Conservation (phyloP, 192 early-diverging fungal genomes). For the Pecoramyces ruminantium region DNA sequence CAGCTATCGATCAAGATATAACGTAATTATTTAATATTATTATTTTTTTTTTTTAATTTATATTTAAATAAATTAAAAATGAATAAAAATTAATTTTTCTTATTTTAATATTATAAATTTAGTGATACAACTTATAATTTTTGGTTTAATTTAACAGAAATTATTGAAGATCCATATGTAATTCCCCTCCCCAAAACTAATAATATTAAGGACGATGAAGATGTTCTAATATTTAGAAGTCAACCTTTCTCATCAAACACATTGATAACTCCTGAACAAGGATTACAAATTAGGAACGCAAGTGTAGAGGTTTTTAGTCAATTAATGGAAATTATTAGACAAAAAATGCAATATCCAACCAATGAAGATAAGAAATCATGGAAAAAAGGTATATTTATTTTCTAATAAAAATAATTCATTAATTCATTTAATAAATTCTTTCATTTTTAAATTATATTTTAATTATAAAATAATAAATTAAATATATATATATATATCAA, state of each 20-base stretch:
- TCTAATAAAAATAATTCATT: too few species aligned
- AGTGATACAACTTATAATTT: background rate
- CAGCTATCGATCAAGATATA: constrained; percentile 46
- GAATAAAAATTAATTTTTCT: too few species aligned
- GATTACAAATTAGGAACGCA: background rate
- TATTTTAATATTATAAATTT: too few species aligned
- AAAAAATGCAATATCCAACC: background rate
- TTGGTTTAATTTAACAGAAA: background rate
- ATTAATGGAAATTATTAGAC: background rate
- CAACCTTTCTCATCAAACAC: background rate
- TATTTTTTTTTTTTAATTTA: too few species aligned
- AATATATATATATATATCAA: too few species aligned
- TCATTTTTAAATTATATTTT: too few species aligned
- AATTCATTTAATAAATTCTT: too few species aligned
- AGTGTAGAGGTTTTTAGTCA: background rate
- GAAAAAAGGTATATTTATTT: background rate
- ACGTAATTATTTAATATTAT: constrained; percentile 53
- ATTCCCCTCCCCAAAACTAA: background rate
- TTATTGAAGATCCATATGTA: background rate
- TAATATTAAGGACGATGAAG: background rate
- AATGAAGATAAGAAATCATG: background rate
- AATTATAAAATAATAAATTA: too few species aligned
- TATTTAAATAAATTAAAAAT: too few species aligned
- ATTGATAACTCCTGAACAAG: background rate
- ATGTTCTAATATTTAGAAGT: background rate